Base-by-base conservation (phyloP, 2,329 filamentous ascomycete species). In the Ophiostoma piceae region DNA sequence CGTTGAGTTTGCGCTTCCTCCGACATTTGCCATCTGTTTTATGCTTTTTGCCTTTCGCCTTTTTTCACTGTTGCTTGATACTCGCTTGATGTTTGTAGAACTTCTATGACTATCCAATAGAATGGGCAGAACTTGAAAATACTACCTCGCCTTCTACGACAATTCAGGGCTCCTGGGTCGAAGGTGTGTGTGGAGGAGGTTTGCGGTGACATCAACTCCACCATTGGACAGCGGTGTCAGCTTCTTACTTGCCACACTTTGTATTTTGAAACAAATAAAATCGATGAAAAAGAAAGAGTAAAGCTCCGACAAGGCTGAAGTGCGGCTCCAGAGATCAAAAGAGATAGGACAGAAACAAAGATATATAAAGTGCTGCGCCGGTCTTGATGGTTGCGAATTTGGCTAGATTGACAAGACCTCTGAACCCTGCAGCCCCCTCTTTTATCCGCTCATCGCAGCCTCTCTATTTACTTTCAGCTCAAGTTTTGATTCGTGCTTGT, bases 381-480 rank as follows among this genome's bases (percentile, higher is more conserved):
- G 22, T 11, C 51, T 26, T 26, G 9, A 57, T 12, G 26, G 9
- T 26, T 14, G 16, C 22, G n/a, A 26, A 90, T 32, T 81, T 91
- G 54, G 84, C 89, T 3, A 92, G 89, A 88, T 57, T 22, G 51
- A 57, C 22, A 57, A 57, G 51, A 57, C n/a, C 51, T 43, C 16
- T 26, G 35, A 37, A 6, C 43, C 43, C 39, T n/a, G n/a, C 66
- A 12, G 35, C 51, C 51, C 51, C 51, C 51, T 57, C 51, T 29
- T 57, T 57, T 57, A 22, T 29, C 51, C 22, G 51, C 8, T 2
- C 51, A 57, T 29, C 43, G 12, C 66, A n/a, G 43, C 12, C 9
- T 60, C 51, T 26, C 37, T 32, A 29, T 19, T 54, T 14, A 47
- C 39, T 26, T n/a, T 14, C 8, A 26, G 43, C 16, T 16, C 16